Conservation (phyloP, 2,329 filamentous ascomycete species). For the Nannizziopsis barbatae region DNA sequence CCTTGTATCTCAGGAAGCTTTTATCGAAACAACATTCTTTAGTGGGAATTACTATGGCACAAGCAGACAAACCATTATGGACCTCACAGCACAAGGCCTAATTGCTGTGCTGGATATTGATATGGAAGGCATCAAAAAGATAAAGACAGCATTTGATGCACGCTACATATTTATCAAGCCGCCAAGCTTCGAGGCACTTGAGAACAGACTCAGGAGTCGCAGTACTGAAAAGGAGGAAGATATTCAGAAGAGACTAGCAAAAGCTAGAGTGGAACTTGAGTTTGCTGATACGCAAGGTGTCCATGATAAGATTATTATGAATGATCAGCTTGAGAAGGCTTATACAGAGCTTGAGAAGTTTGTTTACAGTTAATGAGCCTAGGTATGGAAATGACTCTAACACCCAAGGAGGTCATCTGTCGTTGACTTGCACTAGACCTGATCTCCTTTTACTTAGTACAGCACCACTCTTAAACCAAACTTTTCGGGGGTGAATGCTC, state of each 20-base stretch:
- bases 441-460: neutral
- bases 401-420: too few species aligned
- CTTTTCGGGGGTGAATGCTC: too few species aligned
- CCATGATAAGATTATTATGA: conserved; percentile 50
- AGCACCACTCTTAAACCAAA: too few species aligned
- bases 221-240: conserved; percentile 61
- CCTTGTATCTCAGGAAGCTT: conserved; percentile 52
- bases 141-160: conserved; percentile 58
- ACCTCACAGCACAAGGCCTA: conserved; percentile 25
- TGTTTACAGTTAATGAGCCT: neutral
- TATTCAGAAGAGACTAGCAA: conserved; percentile 53
- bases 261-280: conserved; percentile 58
- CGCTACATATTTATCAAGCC: conserved; percentile 72
- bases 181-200: conserved; percentile 58
- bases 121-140: conserved; percentile 81
- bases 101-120: conserved; percentile 80
- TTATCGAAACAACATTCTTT: conserved; percentile 73
- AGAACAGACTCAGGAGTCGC: conserved; percentile 56
- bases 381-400: too few species aligned
- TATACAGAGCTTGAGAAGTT: conserved; percentile 40
- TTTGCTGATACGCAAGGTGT: conserved; percentile 54
- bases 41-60: conserved; percentile 73
- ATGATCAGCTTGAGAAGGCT: conserved; percentile 47
- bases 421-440: too few species aligned
- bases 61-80: conserved; percentile 40